Conservation (phyloP, 2,329 filamentous ascomycete species). For the Microsporum canis region DNA sequence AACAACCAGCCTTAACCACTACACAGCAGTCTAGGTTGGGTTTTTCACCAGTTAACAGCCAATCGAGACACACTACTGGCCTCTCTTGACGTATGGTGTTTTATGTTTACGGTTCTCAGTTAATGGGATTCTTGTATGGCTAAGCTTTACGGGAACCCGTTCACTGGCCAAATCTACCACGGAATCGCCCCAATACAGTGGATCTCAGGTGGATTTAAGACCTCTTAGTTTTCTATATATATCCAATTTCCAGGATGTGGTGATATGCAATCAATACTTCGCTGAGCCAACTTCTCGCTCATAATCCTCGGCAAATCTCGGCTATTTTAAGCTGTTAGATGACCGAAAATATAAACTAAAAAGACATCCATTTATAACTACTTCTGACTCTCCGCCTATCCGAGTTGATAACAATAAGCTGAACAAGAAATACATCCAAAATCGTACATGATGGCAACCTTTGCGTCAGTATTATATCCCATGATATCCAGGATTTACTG, state of each 20-base stretch:
- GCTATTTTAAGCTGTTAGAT: not conserved
- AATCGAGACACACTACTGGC: no score
- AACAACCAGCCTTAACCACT: not conserved
- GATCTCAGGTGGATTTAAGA: not conserved
- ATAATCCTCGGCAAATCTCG: not conserved
- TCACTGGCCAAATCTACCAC: not conserved
- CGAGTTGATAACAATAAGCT: not conserved
- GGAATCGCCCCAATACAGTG: not conserved
- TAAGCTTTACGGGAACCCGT: not conserved
- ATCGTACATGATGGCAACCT: slow-evolving; percentile 4
- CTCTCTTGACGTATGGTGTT: not conserved
- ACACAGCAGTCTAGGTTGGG: no score
- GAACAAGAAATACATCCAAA: not conserved
- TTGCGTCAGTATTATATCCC: slow-evolving; percentile 6
- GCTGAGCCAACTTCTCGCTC: not conserved
- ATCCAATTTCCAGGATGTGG: not conserved
- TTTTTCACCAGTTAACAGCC: no score
- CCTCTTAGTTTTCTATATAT: not conserved
- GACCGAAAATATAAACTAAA: not conserved
- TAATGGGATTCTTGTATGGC: not conserved
- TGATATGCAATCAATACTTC: not conserved
- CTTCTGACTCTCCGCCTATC: not conserved
- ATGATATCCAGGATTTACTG: not conserved
- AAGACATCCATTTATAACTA: not conserved
- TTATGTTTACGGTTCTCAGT: not conserved